phyloP scores from a whole-genome alignment of 1,284 basidiomycete genomes.

The Sanghuangporus sanghuang region DNA sequence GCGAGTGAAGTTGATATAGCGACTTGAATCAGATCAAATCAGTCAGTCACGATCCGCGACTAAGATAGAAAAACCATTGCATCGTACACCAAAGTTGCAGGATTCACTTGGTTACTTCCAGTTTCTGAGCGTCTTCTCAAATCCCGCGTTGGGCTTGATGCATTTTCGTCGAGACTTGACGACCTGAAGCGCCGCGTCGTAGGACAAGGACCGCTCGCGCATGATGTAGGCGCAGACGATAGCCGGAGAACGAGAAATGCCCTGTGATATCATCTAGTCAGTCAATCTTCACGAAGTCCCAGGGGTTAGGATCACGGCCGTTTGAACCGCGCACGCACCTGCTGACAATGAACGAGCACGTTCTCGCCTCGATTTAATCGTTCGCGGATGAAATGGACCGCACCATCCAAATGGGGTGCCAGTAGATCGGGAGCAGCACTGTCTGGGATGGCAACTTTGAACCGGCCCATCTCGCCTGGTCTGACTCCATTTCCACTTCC shows the following conservation, averaged over 20 bases:
- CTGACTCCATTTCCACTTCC: slow-evolving; percentile 40
- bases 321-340: slow-evolving; percentile 36
- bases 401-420: slow-evolving; percentile 47
- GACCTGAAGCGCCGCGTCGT: slow-evolving; percentile 52
- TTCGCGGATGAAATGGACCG: slow-evolving; percentile 49
- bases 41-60: too few relatives aligned
- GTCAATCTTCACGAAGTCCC: background rate
- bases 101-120: slow-evolving; percentile 7
- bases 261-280: slow-evolving; percentile 31
- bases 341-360: slow-evolving; percentile 63
- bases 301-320: background rate
- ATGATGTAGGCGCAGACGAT: slow-evolving; percentile 67
- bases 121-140: slow-evolving; percentile 23
- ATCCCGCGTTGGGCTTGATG: slow-evolving; percentile 66
- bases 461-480: slow-evolving; percentile 54
- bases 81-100: background rate
- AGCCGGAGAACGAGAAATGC: slow-evolving; percentile 62
- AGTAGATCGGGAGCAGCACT: slow-evolving; percentile 42
- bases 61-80: background rate
- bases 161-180: slow-evolving; percentile 59
- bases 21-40: background rate
- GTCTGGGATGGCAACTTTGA: slow-evolving; percentile 64
- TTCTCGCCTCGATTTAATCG: slow-evolving; percentile 45
- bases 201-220: slow-evolving; percentile 59
- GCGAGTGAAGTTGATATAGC: background rate